Percentiles rank a stretch among this genome's conserved stretches.
Evolutionary conservation across 495 filamentous ascomycete genomes (phyloP).

Genomic region (Trichoderma virens): DNA sequence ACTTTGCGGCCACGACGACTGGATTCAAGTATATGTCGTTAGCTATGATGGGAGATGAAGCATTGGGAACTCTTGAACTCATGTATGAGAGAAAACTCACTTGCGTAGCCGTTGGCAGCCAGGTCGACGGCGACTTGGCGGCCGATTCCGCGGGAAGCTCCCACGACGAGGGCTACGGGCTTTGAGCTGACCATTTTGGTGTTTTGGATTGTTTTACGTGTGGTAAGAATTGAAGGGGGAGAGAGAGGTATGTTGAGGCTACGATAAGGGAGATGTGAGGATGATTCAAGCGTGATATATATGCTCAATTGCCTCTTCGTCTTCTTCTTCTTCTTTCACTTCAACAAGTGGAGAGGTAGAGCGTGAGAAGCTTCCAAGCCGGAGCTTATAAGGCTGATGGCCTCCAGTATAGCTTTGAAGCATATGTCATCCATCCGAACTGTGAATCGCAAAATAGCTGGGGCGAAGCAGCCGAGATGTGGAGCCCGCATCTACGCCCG

Average conservation of each 20-base stretch:
- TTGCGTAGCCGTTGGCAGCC: constrained; percentile 60
- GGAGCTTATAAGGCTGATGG: too few relatives aligned
- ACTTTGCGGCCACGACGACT: constrained; percentile 82
- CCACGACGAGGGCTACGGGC: constrained; percentile 59
- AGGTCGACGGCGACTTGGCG: constrained; percentile 71
- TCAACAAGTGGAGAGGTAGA: too few relatives aligned
- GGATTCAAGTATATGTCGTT: neutral
- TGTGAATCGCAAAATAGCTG: too few relatives aligned
- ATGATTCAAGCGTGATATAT: too few relatives aligned
- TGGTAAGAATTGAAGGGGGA: neutral
- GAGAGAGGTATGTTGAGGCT: neutral
- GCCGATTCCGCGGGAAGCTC: constrained; percentile 71
- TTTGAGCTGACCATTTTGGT: constrained; percentile 15
- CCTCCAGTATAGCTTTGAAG: too few relatives aligned
- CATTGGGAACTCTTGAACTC: neutral
- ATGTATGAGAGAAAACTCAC: constrained; percentile 29
- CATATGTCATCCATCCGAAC: too few relatives aligned
- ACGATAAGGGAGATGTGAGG: too few relatives aligned
- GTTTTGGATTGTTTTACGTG: neutral
- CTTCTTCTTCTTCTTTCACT: too few relatives aligned
- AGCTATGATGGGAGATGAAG: constrained; percentile 5
- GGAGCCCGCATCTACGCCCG: too few relatives aligned
- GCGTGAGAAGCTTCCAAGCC: too few relatives aligned
- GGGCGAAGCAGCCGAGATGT: too few relatives aligned
- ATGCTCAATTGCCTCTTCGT: too few relatives aligned